These are phyloP conservation scores for Ogataea zsoltii DNA, from an alignment of 805 yeast species.

Conservation along the genomic window DNA sequence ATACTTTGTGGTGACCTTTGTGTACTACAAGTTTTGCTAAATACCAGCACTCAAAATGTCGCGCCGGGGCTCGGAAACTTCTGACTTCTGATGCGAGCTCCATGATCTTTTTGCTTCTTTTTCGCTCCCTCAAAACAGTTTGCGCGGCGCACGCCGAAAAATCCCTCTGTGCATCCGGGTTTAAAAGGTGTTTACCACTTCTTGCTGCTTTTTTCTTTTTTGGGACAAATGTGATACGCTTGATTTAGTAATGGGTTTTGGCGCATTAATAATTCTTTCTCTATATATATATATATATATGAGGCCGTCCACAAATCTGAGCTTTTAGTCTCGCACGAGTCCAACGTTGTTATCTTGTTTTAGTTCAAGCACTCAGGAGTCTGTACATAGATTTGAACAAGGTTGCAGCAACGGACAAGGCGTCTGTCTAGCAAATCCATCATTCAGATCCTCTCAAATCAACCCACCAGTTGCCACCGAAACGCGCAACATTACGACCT, in stretches of 20 bases:
- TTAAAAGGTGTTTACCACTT: slow-evolving; percentile 2
- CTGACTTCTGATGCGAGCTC: no score
- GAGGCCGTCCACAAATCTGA: no score
- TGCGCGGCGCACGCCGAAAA: background rate
- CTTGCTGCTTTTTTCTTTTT: slow-evolving; percentile 7
- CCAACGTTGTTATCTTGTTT: background rate
- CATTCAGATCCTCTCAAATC: no score
- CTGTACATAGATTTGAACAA: background rate
- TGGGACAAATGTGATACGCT: slow-evolving; percentile 8
- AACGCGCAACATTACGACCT: no score
- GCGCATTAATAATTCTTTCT: slow-evolving; percentile 1
- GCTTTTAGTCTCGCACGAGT: no score
- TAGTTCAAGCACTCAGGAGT: background rate
- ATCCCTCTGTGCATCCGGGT: slow-evolving; percentile 1
- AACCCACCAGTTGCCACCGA: no score
- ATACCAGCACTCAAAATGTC: no score
- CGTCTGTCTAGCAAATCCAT: background rate
- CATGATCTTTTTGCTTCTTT: background rate
- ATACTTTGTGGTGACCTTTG: no score
- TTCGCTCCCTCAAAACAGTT: background rate
- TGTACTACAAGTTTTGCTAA: no score
- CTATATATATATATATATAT: slow-evolving; percentile 1
- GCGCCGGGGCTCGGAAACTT: no score
- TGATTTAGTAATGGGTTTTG: slow-evolving; percentile 3
- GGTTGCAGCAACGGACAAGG: background rate